Percentiles rank a stretch among this genome's conserved stretches.
These are phyloP conservation scores for Gentiana dahurica DNA, from an alignment of 257 asterid genomes.

Conservation along the genomic window DNA sequence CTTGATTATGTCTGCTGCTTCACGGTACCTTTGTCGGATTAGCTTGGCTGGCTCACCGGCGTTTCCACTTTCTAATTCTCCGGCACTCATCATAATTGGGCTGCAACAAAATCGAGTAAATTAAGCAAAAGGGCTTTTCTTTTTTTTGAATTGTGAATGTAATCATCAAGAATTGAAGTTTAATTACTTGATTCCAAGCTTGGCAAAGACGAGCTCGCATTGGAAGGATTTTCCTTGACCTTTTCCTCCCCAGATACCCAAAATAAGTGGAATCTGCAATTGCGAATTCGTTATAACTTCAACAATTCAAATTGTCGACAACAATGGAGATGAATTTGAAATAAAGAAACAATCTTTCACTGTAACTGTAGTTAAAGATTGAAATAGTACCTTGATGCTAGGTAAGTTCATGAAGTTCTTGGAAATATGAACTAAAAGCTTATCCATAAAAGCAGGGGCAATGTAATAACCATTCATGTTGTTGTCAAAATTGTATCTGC, in stretches of 20 bases:
- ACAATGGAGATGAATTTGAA: too few species aligned
- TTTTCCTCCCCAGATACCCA: constrained; percentile 97
- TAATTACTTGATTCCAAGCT: constrained; percentile 84
- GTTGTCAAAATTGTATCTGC: constrained; percentile 45
- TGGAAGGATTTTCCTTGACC: constrained; percentile 95
- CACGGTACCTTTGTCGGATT: constrained; percentile 61
- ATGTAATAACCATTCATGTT: constrained; percentile 57
- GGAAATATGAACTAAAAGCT: constrained; percentile 57
- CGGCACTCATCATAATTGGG: constrained; percentile 92
- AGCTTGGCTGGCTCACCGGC: constrained; percentile 74
- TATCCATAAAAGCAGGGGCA: constrained; percentile 94
- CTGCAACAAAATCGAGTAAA: constrained; percentile 19
- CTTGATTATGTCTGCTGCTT: constrained; percentile 69
- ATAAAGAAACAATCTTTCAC: background rate
- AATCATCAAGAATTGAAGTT: background rate
- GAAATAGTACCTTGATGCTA: constrained; percentile 51
- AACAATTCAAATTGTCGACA: background rate
- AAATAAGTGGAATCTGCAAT: constrained; percentile 55
- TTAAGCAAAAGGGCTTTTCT: background rate
- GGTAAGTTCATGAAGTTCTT: constrained; percentile 78
- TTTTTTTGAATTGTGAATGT: background rate
- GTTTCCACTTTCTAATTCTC: constrained; percentile 65
- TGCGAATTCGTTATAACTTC: background rate
- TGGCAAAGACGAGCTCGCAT: constrained; percentile 75
- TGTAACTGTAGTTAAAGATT: too few species aligned